Base-by-base conservation (phyloP, 371 early-diverging fungal genomes). In the Mucor circinelloides region DNA sequence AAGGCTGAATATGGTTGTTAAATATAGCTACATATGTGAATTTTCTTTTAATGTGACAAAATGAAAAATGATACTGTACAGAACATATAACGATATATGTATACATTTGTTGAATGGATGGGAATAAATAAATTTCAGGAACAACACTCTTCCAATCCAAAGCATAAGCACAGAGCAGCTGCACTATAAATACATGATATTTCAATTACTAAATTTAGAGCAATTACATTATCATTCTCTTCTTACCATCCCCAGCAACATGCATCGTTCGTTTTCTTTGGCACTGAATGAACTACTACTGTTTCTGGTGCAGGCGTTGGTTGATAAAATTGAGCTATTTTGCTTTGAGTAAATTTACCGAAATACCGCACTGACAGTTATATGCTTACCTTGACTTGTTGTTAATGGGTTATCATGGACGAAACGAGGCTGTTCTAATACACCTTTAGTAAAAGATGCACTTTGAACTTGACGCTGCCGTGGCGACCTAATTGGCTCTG, bases 221-320 rank as follows among this genome's bases (percentile, higher is more conserved):
- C 52, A 52, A 21, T 13, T 27, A 21, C 7, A 30, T 27, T 55
- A 31, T 15, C 17, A 36, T 36, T n/a, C n/a, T 25, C 3, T 52
- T 9, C 17, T 30, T 71, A 71, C 72, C 72, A 72, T 63, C 72
- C 72, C 64, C 67, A 67, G 50, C 72, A 72, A 52, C 72, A 67
- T 34, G 68, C 68, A 48, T 64, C 72, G 15, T 71, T 67, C 32
- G 67, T 55, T 36, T 72, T 72, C 32, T 72, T 67, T 3, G 72
- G 72, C 40, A 52, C 32, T 13, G 67, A 64, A 64, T 72, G 68
- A 50, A 60, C 55, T 13, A 72, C 60, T 12, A 72, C 72, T 6
- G 68, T 67, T 23, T 67, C 64, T 23, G 72, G 72, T 57, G 72
- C 44, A n/a, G 72, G 72, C 12, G 72, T 72, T 8, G 72, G 72